phyloP scores from a whole-genome alignment of 805 yeast genomes.

The Candida mattraensis region DNA sequence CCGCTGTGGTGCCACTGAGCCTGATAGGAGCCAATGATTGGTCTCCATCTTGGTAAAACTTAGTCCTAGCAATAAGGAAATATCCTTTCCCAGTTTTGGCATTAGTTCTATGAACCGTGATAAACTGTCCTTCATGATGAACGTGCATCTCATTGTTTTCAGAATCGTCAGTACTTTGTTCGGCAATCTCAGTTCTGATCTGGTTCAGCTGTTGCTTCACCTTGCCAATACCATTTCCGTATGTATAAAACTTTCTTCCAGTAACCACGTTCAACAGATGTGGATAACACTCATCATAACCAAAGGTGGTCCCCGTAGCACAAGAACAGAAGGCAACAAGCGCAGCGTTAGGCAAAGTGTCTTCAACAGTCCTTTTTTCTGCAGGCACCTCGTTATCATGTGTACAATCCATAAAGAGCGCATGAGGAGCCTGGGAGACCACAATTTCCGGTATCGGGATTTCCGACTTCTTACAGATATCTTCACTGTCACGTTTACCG shows the following conservation, averaged over 20 bases:
- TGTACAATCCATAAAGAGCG: slow-evolving; percentile 95
- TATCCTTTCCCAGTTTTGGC: slow-evolving; percentile 85
- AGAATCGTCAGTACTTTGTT: slow-evolving; percentile 52
- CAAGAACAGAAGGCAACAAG: slow-evolving; percentile 89
- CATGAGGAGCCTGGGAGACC: slow-evolving; percentile 78
- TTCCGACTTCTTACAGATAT: slow-evolving; percentile 50
- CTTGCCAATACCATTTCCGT: slow-evolving; percentile 65
- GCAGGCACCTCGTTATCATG: slow-evolving; percentile 92
- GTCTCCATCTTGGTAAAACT: slow-evolving; percentile 51
- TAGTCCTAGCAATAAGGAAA: slow-evolving; percentile 84
- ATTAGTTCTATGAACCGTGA: slow-evolving; percentile 84
- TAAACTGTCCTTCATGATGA: slow-evolving; percentile 90
- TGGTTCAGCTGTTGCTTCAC: slow-evolving; percentile 63
- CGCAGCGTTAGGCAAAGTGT: slow-evolving; percentile 93
- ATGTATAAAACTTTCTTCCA: slow-evolving; percentile 65
- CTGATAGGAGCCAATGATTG: slow-evolving; percentile 59
- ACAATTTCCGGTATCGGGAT: slow-evolving; percentile 67
- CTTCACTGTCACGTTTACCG: slow-evolving; percentile 23
- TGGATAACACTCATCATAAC: slow-evolving; percentile 92
- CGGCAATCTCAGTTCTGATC: slow-evolving; percentile 58
- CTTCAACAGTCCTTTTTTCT: slow-evolving; percentile 90
- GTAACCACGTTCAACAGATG: slow-evolving; percentile 73
- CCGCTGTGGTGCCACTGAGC: slow-evolving; percentile 59
- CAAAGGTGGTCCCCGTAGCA: slow-evolving; percentile 92
- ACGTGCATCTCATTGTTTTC: slow-evolving; percentile 83